Percentiles rank a stretch among this genome's conserved stretches.
Evolutionary conservation across 2,329 filamentous ascomycete species (phyloP).

Genomic region (Gaeumannomyces sp.): DNA sequence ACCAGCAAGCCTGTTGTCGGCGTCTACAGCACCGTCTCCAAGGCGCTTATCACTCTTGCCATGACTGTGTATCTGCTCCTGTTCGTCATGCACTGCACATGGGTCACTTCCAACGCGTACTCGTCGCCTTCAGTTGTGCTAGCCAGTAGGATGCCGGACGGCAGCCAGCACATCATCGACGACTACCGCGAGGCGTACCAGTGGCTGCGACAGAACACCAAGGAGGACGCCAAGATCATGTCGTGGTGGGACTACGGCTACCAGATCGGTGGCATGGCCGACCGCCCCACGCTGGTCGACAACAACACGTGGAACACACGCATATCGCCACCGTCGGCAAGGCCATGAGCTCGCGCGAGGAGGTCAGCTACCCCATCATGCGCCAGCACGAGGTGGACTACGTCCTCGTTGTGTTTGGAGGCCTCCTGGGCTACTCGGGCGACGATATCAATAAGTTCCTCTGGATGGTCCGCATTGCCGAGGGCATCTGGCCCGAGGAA

Average conservation of each 20-base stretch:
- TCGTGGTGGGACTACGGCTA: constrained; percentile 99
- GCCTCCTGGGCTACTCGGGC: constrained; percentile 91
- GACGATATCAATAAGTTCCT: constrained; percentile 99
- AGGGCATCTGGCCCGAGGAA: constrained; percentile 99
- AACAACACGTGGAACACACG: constrained; percentile 99
- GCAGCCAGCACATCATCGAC: constrained; percentile 96
- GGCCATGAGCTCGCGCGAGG: constrained; percentile 95
- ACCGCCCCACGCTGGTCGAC: constrained; percentile 92
- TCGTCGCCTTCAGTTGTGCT: constrained; percentile 96
- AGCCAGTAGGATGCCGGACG: constrained; percentile 85
- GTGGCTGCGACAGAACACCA: constrained; percentile 97
- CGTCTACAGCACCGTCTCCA: constrained; percentile 76
- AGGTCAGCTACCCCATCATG: constrained; percentile 98
- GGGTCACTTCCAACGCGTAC: constrained; percentile 98
- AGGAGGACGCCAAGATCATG: constrained; percentile 95
- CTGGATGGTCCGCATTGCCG: constrained; percentile 99
- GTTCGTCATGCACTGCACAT: constrained; percentile 96
- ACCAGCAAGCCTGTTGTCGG: constrained; percentile 70
- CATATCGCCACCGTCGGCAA: constrained; percentile 99
- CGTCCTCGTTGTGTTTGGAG: constrained; percentile 94
- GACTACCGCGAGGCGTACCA: constrained; percentile 99
- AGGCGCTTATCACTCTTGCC: constrained; percentile 65
- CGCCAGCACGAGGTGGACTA: constrained; percentile 98
- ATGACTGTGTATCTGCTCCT: constrained; percentile 78
- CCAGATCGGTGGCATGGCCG: constrained; percentile 99